Base-by-base conservation (phyloP, 495 filamentous ascomycete species). In the Talaromyces trachyspermus region DNA sequence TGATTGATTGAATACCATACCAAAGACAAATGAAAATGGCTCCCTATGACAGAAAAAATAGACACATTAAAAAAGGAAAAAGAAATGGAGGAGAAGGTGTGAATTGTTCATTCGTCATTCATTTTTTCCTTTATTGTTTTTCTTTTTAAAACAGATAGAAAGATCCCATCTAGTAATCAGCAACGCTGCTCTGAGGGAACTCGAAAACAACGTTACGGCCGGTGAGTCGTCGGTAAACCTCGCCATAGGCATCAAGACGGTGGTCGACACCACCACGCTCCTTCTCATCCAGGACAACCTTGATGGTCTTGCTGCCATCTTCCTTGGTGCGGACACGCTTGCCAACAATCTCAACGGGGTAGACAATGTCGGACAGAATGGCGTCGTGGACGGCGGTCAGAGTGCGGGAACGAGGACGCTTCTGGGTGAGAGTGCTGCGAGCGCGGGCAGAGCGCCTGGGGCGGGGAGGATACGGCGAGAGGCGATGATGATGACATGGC, bases 211-310 rank as follows among this genome's bases (percentile, higher is more conserved):
- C 92, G 58, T 78, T 75, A 69, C 91, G 90, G 73, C 92, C 92
- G 37, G 92, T 98, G 64, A 98, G 75, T 50, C 86, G 83, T 67
- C 85, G 84, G 81, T 98, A 98, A 62, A 98, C 92, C 82, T 96
- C 92, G 48, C 86, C 89, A 78, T 96, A 98, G 60, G 92, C 96
- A 72, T 98, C 92, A 56, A 98, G 85, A 68, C 92, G 81, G 80
- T 95, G 95, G 80, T 97, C 92, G 56, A 97, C 89, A 66, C 87
- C 88, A 59, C 91, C 90, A 60, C 88, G 84, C 88, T 98, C 92
- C 89, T 97, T 97, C 84, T 96, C 92, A 70, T 98, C 92, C 47
- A 98, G 79, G 61, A 97, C 81, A 60, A 98, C 85, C 85, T 98
- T 98, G 66, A 95, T 79, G 64, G 91, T 76, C 84, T 97, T 97